A percentile compares a stretch with the other conserved stretches of the same genome.
Conservation (phyloP, 805 yeast species). For the Spencermartinsiella europaea region DNA sequence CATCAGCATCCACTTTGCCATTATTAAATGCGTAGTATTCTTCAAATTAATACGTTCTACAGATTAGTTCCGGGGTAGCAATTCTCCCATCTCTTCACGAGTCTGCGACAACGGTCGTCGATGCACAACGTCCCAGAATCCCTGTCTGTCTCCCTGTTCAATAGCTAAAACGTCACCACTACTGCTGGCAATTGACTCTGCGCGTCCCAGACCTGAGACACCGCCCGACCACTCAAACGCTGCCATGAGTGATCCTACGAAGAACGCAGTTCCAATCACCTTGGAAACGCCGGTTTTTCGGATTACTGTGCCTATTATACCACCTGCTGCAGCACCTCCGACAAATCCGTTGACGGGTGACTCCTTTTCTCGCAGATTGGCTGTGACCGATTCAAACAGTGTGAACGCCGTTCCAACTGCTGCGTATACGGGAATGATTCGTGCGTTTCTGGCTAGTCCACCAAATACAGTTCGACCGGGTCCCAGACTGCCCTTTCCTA, state of each 20-base stretch:
- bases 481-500: slow-evolving; percentile 32
- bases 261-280: slow-evolving; percentile 43
- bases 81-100: slow-evolving; percentile 61
- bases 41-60: too few relatives aligned
- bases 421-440: neutral
- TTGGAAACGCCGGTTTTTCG: slow-evolving; percentile 28
- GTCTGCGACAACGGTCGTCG: slow-evolving; percentile 82
- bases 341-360: slow-evolving; percentile 56
- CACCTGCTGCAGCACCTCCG: slow-evolving; percentile 46
- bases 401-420: slow-evolving; percentile 1
- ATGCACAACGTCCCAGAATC: slow-evolving; percentile 75
- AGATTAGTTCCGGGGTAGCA: too few relatives aligned
- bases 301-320: slow-evolving; percentile 36
- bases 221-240: slow-evolving; percentile 32
- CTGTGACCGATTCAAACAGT: slow-evolving; percentile 39
- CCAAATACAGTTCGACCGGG: slow-evolving; percentile 28
- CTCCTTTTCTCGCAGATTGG: slow-evolving; percentile 58
- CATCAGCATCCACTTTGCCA: too few relatives aligned
- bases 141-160: slow-evolving; percentile 40
- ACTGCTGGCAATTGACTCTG: slow-evolving; percentile 18
- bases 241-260: slow-evolving; percentile 43
- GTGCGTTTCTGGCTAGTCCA: neutral
- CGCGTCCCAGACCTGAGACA: slow-evolving; percentile 24
- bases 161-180: slow-evolving; percentile 35
- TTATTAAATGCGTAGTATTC: too few relatives aligned